Evolutionary conservation across 1,139 yeast species (phyloP).

Genomic region (Hemisphaericaspora lyxosophila): DNA sequence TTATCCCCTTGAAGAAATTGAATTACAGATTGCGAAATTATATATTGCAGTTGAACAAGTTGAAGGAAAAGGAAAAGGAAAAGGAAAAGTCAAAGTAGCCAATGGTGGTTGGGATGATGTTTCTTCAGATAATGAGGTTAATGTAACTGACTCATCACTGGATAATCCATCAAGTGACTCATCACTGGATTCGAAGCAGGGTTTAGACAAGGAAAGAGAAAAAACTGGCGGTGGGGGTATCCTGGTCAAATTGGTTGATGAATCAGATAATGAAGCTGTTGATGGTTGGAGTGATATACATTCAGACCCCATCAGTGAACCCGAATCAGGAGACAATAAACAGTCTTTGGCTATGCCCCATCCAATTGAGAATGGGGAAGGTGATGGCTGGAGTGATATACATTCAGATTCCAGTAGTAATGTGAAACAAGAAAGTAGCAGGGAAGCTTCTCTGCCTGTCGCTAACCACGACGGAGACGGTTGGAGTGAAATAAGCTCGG

Average conservation of each 20-base stretch:
- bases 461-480: not conserved
- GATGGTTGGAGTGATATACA: slow-evolving; percentile 11
- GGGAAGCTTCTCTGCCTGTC: not conserved
- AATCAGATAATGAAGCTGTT: not conserved
- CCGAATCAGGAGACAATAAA: not conserved
- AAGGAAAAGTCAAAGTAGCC: not conserved
- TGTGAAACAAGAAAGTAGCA: not conserved
- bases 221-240: too few species aligned
- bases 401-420: not conserved
- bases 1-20: slow-evolving; percentile 26
- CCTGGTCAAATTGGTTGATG: too few species aligned
- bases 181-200: too few species aligned
- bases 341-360: too few species aligned
- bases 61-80: slow-evolving; percentile 1
- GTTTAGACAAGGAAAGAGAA: too few species aligned
- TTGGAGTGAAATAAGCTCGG: slow-evolving; percentile 8
- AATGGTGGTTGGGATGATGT: slow-evolving; percentile 4
- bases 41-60: not conserved
- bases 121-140: slow-evolving; percentile 4
- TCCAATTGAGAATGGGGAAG: too few species aligned
- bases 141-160: too few species aligned
- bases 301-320: slow-evolving; percentile 5
- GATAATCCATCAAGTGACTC: too few species aligned
- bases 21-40: slow-evolving; percentile 14
- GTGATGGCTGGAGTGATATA: slow-evolving; percentile 11